These are phyloP conservation scores for Rhynchosporium agropyri DNA, from an alignment of 2,329 filamentous ascomycete species.

Conservation along the genomic window DNA sequence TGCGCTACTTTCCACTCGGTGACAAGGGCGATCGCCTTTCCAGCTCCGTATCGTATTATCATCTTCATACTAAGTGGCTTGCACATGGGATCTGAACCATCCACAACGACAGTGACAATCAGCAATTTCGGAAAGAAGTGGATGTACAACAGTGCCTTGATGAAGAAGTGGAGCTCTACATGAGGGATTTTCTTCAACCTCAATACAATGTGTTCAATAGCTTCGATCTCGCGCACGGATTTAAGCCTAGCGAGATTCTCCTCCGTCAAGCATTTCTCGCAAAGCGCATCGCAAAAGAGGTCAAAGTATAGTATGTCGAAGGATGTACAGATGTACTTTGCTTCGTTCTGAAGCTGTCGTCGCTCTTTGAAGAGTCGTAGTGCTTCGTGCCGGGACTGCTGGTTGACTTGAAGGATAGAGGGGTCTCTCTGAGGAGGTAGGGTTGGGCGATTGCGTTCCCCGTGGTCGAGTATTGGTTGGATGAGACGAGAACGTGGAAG, in stretches of 20 bases:
- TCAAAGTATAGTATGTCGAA: constrained; percentile 10
- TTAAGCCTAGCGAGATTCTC: too few relatives aligned
- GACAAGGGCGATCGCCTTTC: neutral
- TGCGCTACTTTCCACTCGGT: neutral
- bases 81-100: too few relatives aligned
- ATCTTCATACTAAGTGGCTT: neutral
- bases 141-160: too few relatives aligned
- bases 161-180: too few relatives aligned
- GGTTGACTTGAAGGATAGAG: neutral
- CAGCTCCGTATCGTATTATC: neutral
- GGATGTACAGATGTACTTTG: neutral
- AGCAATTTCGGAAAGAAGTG: too few relatives aligned
- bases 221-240: too few relatives aligned
- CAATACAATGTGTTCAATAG: too few relatives aligned
- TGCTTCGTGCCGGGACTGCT: neutral
- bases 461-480: neutral
- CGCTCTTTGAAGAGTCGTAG: neutral
- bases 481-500: neutral
- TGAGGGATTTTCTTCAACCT: too few relatives aligned
- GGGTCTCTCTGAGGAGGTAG: neutral
- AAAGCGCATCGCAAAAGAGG: neutral
- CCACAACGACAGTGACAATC: too few relatives aligned
- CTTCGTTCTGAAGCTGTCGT: neutral
- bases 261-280: neutral
- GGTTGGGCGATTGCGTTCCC: neutral